Base-by-base conservation (phyloP, 352 stramenopile species). In the Globisporangium spinosum region DNA sequence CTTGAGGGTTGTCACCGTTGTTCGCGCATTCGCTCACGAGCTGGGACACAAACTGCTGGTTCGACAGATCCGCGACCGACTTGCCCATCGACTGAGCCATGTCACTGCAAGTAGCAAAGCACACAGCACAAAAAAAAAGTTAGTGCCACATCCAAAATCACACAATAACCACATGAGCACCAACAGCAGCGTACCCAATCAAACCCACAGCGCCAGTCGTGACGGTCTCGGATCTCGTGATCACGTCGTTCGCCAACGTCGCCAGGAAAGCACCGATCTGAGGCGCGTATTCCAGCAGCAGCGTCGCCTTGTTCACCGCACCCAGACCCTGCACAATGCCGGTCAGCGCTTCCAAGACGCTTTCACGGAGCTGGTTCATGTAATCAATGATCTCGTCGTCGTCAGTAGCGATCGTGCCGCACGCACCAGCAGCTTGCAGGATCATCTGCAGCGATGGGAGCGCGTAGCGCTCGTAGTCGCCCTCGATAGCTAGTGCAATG, bases 301-400 rank as follows among this genome's bases (percentile, higher is more conserved):
- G 69, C 40, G 86, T 71, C 1, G 94, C 79, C 73, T 97, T 96
- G 62, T 94, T 87, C 23, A 86, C 94, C 65, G 95, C 94, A 32
- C 90, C 89, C 5, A 99, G 82, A 22, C 97, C 97, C 73, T 98
- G 94, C 22, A 98, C 79, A 70, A 99, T 99, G 29, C 97, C 97
- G 34, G 94, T 98, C 62, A 98, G 97, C 17, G 96, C 96, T 73
- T 99, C 97, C 34, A 99, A 76, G 49, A 99, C 97, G 68, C 89
- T 93, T 71, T 98, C 93, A 58, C 96, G 87, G 10, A 99, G 83
- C 61, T 90, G 82, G 79, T 99, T 99, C 74, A 99, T 97, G 76
- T 98, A 99, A 51, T 98, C 95, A 69, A 99, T 91, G n/a, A 98
- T 86, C 60, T 99, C 97, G 67, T 99, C 97, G 71, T 99, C 97